These are phyloP conservation scores for Peniophora sp. DNA, from an alignment of 1,284 basidiomycete genomes.

Conservation along the genomic window DNA sequence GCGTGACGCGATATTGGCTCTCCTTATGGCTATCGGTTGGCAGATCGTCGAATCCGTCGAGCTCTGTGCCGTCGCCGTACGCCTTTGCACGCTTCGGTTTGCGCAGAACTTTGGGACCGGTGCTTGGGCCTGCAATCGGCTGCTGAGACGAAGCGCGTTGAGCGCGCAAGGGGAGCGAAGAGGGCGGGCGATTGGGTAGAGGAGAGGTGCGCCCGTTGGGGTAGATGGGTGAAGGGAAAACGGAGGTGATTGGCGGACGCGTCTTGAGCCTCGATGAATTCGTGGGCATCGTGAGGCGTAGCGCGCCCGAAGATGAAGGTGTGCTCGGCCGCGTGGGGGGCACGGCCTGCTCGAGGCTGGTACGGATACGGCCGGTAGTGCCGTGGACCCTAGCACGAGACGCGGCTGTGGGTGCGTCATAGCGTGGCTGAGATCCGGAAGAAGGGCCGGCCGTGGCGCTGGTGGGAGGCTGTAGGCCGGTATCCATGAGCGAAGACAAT, in stretches of 20 bases:
- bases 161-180: slow-evolving; percentile 33
- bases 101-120: slow-evolving; percentile 62
- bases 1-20: slow-evolving; percentile 57
- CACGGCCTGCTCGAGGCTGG: slow-evolving; percentile 52
- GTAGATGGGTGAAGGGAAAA: slow-evolving; percentile 47
- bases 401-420: slow-evolving; percentile 69
- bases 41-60: slow-evolving; percentile 88
- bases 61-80: slow-evolving; percentile 90
- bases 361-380: slow-evolving; percentile 46
- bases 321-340: slow-evolving; percentile 72
- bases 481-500: slow-evolving; percentile 62
- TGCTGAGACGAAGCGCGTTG: slow-evolving; percentile 8
- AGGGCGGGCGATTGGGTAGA: slow-evolving; percentile 39
- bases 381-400: slow-evolving; percentile 68
- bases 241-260: slow-evolving; percentile 63
- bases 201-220: slow-evolving; percentile 45
- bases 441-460: slow-evolving; percentile 34
- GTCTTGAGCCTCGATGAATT: slow-evolving; percentile 58
- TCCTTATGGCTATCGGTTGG: slow-evolving; percentile 81
- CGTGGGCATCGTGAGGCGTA: slow-evolving; percentile 83
- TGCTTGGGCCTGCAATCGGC: slow-evolving; percentile 21
- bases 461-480: slow-evolving; percentile 40
- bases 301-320: slow-evolving; percentile 64
- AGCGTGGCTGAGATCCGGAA: slow-evolving; percentile 37
- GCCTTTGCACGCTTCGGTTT: slow-evolving; percentile 64